phyloP scores from a whole-genome alignment of 192 early-diverging fungal genomes.

The Linnemannia elongata region DNA sequence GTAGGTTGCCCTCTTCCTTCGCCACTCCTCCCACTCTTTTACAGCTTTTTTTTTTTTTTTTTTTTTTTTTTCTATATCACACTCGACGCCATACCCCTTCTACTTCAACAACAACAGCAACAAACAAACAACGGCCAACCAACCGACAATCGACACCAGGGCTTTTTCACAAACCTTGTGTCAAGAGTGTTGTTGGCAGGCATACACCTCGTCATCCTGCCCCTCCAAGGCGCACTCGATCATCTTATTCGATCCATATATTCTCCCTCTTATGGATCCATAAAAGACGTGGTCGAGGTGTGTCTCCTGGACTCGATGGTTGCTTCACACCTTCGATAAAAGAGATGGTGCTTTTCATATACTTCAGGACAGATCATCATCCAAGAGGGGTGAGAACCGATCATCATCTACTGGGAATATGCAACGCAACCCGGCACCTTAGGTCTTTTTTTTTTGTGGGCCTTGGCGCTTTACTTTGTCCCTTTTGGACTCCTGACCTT shows the following conservation, averaged over 20 bases:
- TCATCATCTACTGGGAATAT: neutral
- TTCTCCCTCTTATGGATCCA: neutral
- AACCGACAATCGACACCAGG: neutral
- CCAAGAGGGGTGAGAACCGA: neutral
- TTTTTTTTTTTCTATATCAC: neutral
- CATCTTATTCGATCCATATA: neutral
- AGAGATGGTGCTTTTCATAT: neutral
- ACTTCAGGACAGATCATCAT: neutral
- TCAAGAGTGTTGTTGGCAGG: neutral
- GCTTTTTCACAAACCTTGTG: neutral
- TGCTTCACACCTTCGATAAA: too few relatives aligned
- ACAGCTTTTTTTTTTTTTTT: neutral
- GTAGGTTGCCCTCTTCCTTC: slow-evolving; percentile 15
- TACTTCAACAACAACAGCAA: neutral
- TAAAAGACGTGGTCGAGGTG: neutral
- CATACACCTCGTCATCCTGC: neutral
- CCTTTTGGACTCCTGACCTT: neutral
- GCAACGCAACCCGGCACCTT: neutral
- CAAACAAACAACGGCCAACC: neutral
- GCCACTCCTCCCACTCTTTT: too few relatives aligned
- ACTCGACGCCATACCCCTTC: neutral
- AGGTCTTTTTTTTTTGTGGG: neutral
- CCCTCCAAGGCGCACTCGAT: neutral
- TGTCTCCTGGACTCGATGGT: neutral
- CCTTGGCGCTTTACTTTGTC: neutral